Evolutionary conservation across 352 stramenopile species (phyloP).

Genomic region (Pythium grandisporangium): DNA sequence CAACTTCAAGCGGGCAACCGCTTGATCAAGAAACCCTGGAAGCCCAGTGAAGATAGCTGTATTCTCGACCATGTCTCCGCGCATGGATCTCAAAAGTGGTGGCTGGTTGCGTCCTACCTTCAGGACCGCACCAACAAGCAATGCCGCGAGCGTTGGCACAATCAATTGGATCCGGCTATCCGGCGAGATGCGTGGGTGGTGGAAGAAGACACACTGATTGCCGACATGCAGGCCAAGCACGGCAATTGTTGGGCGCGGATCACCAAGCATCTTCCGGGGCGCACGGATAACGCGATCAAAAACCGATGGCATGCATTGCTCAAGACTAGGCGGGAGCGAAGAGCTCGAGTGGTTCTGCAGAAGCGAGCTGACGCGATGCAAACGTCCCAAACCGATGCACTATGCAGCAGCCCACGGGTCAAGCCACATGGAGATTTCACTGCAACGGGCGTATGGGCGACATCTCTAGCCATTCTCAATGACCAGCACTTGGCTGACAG

Average conservation of each 20-base stretch:
- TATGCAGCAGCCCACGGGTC: no score
- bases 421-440: no score
- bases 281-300: constrained; percentile 45
- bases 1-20: no score
- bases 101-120: not conserved
- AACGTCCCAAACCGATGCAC: no score
- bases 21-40: not conserved
- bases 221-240: constrained; percentile 15
- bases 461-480: no score
- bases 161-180: constrained; percentile 30
- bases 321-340: no score
- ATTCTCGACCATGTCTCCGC: not conserved
- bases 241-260: constrained; percentile 46
- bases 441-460: no score
- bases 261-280: constrained; percentile 24
- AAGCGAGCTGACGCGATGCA: no score
- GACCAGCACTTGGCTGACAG: no score
- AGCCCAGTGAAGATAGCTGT: not conserved
- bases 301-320: constrained; percentile 33
- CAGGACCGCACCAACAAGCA: not conserved
- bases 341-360: no score
- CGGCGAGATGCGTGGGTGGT: constrained; percentile 22
- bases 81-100: not conserved
- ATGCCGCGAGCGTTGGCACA: constrained; percentile 10
- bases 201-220: constrained; percentile 24